Base-by-base conservation (phyloP, 2,329 filamentous ascomycete species). In the Pseudogymnoascus sp. region DNA sequence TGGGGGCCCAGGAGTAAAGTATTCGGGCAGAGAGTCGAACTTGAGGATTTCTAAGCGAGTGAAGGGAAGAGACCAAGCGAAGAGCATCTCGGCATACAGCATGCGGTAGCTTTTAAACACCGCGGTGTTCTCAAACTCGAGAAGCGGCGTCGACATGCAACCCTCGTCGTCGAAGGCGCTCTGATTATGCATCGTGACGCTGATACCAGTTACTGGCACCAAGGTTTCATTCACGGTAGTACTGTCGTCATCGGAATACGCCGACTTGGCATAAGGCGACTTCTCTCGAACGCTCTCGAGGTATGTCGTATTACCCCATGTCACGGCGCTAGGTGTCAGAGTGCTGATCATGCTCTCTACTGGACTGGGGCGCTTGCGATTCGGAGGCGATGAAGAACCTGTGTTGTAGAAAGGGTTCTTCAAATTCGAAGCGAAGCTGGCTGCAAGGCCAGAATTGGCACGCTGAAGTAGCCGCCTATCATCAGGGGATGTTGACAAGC, bases 121-220 rank as follows among this genome's bases (percentile, higher is more conserved):
- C 3, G 76, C 71, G 4, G 75, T 72, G n/a, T 78, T 79, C 31
- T 71, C 77, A 1, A 59, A 33, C 45, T 86, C 81, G 14, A 89
- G 77, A 2, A 89, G 73, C 3, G 86, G 81, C 2, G 80, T 79
- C 18, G 77, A 80, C 69, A 88, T 79, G 79, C 85, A 88, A 11
- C 85, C 86, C 69, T 89, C 86, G 61, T 88, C 86, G 66, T 89
- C 87, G 67, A 89, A 89, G 18, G 82, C 78, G n/a, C 80, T 79
- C 65, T 86, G 84, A 65, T 89, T 85, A 69, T 83, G 81, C 66
- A 88, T 78, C 5, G 78, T 76, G 5, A 87, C 76, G 41, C 62
- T 73, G 35, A 74, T 73, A 2, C 72, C 71, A 5, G 64, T 70
- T 33, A 70, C 72, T 11, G 60, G 31, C 23, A 52, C 38, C 1